Evolutionary conservation across 331 rosid genomes (phyloP).

Genomic region (Malus hybrid): DNA sequence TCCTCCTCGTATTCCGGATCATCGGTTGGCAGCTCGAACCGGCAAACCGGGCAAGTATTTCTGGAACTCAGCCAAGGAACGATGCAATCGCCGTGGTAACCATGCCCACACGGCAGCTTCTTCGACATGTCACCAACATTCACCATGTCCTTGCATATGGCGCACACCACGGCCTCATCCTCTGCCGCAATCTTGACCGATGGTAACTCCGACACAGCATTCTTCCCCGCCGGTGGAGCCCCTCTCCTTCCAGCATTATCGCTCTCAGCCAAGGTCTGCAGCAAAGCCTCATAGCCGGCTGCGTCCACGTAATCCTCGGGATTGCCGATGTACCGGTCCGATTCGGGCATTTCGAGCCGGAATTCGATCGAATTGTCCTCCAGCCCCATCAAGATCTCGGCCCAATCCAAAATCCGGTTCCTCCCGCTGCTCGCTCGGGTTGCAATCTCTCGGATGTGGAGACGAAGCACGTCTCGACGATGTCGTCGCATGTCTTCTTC

Average conservation of each 20-base stretch:
- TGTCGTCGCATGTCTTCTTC: slow-evolving; percentile 54
- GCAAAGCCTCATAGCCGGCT: slow-evolving; percentile 62
- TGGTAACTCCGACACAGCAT: slow-evolving; percentile 35
- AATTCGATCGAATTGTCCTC: slow-evolving; percentile 77
- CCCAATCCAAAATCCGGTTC: slow-evolving; percentile 83
- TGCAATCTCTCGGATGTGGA: slow-evolving; percentile 59
- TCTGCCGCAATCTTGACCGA: slow-evolving; percentile 32
- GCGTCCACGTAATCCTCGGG: slow-evolving; percentile 78
- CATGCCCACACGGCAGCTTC: slow-evolving; percentile 71
- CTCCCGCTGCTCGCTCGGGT: slow-evolving; percentile 59
- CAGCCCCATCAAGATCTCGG: slow-evolving; percentile 72
- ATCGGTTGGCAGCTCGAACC: slow-evolving; percentile 76
- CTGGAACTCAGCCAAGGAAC: slow-evolving; percentile 63
- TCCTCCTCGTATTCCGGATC: slow-evolving; percentile 63
- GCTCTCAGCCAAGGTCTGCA: slow-evolving; percentile 63
- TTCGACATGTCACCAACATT: slow-evolving; percentile 50
- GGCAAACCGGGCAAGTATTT: slow-evolving; percentile 74
- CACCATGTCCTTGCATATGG: slow-evolving; percentile 58
- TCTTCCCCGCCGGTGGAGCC: slow-evolving; percentile 67
- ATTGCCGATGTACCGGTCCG: slow-evolving; percentile 57
- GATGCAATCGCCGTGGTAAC: slow-evolving; percentile 74
- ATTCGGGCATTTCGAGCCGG: slow-evolving; percentile 59
- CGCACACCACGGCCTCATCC: slow-evolving; percentile 40
- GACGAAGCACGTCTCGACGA: slow-evolving; percentile 54
- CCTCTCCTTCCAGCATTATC: slow-evolving; percentile 65